phyloP scores from a whole-genome alignment of 805 yeast species.

The Starmerella floris region DNA sequence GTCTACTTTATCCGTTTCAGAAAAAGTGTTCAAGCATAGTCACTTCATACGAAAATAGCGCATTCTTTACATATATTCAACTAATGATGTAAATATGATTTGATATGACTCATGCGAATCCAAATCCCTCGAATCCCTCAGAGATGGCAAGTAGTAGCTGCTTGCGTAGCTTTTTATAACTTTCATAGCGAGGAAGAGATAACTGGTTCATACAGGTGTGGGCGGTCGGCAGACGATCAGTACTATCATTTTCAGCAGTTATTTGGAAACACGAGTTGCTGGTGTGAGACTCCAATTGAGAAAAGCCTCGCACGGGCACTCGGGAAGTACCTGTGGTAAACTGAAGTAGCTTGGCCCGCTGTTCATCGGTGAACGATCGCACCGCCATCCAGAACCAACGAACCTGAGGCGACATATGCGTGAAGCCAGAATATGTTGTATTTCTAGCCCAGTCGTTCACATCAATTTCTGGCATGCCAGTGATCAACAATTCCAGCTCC shows the following conservation, averaged over 20 bases:
- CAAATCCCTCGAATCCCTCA: constrained; percentile 95
- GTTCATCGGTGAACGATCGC: constrained; percentile 83
- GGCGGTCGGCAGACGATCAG: constrained; percentile 81
- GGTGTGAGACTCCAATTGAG: constrained; percentile 73
- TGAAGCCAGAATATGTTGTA: constrained; percentile 64
- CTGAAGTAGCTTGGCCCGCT: constrained; percentile 83
- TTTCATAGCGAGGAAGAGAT: constrained; percentile 83
- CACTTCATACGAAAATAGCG: too few relatives aligned
- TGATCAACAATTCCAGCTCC: constrained; percentile 79
- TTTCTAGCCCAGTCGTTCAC: constrained; percentile 92
- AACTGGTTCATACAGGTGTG: constrained; percentile 96
- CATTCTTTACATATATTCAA: too few relatives aligned
- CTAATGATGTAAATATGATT: too few relatives aligned
- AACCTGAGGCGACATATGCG: constrained; percentile 70
- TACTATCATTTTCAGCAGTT: constrained; percentile 75
- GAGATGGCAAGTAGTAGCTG: constrained; percentile 72
- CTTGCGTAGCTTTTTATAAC: constrained; percentile 72
- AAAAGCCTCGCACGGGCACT: constrained; percentile 89
- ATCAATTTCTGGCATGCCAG: constrained; percentile 93
- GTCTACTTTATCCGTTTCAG: too few relatives aligned
- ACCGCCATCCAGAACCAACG: constrained; percentile 99
- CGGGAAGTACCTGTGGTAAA: constrained; percentile 96
- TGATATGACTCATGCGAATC: constrained; percentile 43
- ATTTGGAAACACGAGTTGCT: constrained; percentile 79
- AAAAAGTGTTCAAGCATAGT: too few relatives aligned